These are phyloP conservation scores for Leptographium procerum DNA, from an alignment of 2,329 filamentous ascomycete genomes.

Conservation along the genomic window DNA sequence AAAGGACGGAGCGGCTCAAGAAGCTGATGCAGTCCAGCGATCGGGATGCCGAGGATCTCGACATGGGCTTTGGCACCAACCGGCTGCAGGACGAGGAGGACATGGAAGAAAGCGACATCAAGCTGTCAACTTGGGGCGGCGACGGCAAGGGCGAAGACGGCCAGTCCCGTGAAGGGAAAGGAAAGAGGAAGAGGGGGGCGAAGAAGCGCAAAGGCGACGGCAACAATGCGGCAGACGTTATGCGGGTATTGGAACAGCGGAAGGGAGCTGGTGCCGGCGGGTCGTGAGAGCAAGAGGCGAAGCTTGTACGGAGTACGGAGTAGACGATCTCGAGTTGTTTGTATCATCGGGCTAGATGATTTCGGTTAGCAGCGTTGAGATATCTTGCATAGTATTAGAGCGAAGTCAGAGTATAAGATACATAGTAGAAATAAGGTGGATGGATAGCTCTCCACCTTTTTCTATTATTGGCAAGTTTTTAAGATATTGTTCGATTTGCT, in stretches of 20 bases:
- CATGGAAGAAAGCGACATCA: slow-evolving; percentile 55
- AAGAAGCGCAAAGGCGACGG: slow-evolving; percentile 70
- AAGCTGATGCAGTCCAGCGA: slow-evolving; percentile 64
- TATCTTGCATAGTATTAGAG: no score
- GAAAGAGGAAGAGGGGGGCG: slow-evolving; percentile 56
- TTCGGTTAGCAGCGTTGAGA: no score
- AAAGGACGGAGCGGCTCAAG: slow-evolving; percentile 55
- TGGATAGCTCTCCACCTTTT: no score
- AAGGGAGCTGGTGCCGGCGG: not conserved
- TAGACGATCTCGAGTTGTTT: no score
- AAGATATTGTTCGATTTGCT: not conserved
- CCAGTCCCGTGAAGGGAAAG: slow-evolving; percentile 30
- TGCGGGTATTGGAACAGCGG: slow-evolving; percentile 61
- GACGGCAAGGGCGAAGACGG: slow-evolving; percentile 38
- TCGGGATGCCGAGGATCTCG: slow-evolving; percentile 80
- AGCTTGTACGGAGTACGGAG: not conserved
- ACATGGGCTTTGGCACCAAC: slow-evolving; percentile 86
- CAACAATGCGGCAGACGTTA: slow-evolving; percentile 69
- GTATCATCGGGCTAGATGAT: no score
- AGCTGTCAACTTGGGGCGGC: slow-evolving; percentile 52
- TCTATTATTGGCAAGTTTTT: not conserved
- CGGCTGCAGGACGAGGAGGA: slow-evolving; percentile 83
- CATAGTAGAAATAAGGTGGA: no score
- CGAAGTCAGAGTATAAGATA: no score
- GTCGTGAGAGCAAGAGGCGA: not conserved